Percentiles rank a stretch among this genome's conserved stretches.
Evolutionary conservation across 2,329 filamentous ascomycete genomes (phyloP).

Genomic region (Colletotrichum filicis): DNA sequence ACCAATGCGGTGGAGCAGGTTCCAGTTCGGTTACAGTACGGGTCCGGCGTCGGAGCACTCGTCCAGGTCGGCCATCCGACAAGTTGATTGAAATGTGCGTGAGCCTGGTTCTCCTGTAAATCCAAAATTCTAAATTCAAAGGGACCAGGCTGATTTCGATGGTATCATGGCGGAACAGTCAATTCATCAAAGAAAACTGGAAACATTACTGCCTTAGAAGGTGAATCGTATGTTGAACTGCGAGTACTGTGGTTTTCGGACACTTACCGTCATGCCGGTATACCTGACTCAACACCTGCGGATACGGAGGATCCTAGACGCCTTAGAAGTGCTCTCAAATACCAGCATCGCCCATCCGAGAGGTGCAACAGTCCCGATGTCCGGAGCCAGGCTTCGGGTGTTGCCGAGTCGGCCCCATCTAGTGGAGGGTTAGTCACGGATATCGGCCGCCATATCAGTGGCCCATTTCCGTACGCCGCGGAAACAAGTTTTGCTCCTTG

Average conservation of each 20-base stretch:
- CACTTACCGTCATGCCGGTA: neutral
- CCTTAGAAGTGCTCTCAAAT: neutral
- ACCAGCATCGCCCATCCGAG: neutral
- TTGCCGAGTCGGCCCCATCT: constrained; percentile 22
- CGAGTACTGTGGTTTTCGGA: neutral
- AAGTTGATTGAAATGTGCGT: neutral
- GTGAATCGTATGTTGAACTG: too few species aligned
- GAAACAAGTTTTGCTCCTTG: neutral
- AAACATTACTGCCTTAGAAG: neutral
- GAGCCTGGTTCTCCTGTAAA: too few species aligned
- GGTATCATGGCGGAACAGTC: too few species aligned
- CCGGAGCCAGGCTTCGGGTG: constrained; percentile 17
- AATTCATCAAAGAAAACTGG: neutral
- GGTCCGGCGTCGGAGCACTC: constrained; percentile 20
- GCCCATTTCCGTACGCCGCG: constrained; percentile 6
- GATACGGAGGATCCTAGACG: constrained; percentile 10
- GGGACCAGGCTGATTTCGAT: neutral
- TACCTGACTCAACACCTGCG: constrained; percentile 13
- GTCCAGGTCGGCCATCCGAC: neutral
- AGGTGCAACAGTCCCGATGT: constrained; percentile 18
- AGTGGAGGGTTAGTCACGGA: constrained; percentile 14
- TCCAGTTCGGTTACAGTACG: constrained; percentile 15
- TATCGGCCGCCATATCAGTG: constrained; percentile 14
- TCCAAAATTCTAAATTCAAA: neutral
- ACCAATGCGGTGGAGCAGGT: constrained; percentile 1